These are phyloP conservation scores for Tolypocladium tropicale DNA, from an alignment of 2,329 filamentous ascomycete genomes.

Conservation along the genomic window DNA sequence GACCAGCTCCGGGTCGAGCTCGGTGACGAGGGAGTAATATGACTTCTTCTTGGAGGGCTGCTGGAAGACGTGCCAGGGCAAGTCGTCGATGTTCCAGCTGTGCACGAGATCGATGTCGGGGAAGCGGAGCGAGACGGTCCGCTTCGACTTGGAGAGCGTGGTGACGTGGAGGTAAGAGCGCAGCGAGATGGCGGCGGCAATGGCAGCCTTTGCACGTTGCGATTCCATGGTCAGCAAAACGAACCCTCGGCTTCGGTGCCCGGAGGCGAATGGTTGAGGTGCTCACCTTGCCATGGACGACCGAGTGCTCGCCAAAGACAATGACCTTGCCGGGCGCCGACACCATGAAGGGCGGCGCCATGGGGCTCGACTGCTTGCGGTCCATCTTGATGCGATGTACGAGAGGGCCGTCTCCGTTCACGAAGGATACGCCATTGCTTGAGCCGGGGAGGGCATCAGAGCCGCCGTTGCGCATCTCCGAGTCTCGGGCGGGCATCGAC, in stretches of 20 bases:
- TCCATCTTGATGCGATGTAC: constrained; percentile 28
- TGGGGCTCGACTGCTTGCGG: constrained; percentile 51
- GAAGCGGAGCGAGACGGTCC: constrained; percentile 80
- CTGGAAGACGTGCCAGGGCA: constrained; percentile 80
- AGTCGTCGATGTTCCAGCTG: constrained; percentile 85
- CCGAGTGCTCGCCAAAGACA: constrained; percentile 93
- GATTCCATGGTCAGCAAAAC: neutral
- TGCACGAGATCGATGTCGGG: constrained; percentile 84
- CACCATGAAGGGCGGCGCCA: constrained; percentile 92
- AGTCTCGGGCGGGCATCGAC: neutral
- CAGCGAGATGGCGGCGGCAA: constrained; percentile 89
- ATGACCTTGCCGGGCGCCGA: constrained; percentile 98
- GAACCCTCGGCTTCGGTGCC: neutral
- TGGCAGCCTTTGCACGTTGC: constrained; percentile 53
- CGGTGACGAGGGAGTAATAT: constrained; percentile 83
- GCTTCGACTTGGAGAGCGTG: constrained; percentile 81
- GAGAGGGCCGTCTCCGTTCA: constrained; percentile 24
- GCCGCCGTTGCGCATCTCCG: constrained; percentile 10
- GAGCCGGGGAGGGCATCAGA: constrained; percentile 13
- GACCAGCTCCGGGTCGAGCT: constrained; percentile 73
- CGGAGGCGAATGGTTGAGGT: neutral
- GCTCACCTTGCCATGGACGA: constrained; percentile 86
- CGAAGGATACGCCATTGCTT: constrained; percentile 15
- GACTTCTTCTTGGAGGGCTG: constrained; percentile 80
- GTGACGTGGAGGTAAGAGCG: constrained; percentile 96